Base-by-base conservation (phyloP, 169 alveolate genomes). In the Cryptosporidium tyzzeri region DNA sequence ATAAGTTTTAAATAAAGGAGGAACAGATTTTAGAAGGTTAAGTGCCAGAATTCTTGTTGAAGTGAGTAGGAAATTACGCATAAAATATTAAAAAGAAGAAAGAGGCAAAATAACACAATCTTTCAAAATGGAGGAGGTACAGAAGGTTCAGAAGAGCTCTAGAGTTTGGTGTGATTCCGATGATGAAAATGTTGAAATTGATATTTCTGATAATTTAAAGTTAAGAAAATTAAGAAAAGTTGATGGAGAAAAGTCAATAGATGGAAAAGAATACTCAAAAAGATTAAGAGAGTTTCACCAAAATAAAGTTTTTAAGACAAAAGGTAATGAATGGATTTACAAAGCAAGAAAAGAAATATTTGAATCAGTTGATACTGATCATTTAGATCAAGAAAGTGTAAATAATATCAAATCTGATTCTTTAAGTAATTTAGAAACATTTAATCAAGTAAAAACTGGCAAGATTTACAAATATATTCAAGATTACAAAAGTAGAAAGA, bases 141-240 rank as follows among this genome's bases (percentile, higher is more conserved):
- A 35, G 2, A 23, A 8, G 41, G 21, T 29, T 44, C 50, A 33
- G 31, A 45, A 48, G 14, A 53, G 33, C n/a, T 16, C 39, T 10
- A 61, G 29, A 44, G 89, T 67, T 44, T 80, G 89, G 89, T 23
- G 59, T 61, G 89, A 80, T 67, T 80, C 89, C 3, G 89, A 80
- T 59, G 89, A 80, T 39, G 89, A 80, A 44, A 62, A 48, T 26
- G 23, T 61, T 12, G 48, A 58, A n/a, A 50, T 80, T 26, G 74
- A 80, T 37, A 80, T 80, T 80, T 62, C 68, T 16, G 45, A 50
- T 16, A 23, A 44, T 5, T 37, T 45, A 39, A 80, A 80, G 37
- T 48, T 62, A 23, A 80, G 89, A 39, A 80, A 80, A 29, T 48
- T 80, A 62, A 80, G 89, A 26, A 80, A 59, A 39, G 45, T 65